Evolutionary conservation across 1,139 yeast species (phyloP).

Genomic region (Debaryomyces nepalensis): DNA sequence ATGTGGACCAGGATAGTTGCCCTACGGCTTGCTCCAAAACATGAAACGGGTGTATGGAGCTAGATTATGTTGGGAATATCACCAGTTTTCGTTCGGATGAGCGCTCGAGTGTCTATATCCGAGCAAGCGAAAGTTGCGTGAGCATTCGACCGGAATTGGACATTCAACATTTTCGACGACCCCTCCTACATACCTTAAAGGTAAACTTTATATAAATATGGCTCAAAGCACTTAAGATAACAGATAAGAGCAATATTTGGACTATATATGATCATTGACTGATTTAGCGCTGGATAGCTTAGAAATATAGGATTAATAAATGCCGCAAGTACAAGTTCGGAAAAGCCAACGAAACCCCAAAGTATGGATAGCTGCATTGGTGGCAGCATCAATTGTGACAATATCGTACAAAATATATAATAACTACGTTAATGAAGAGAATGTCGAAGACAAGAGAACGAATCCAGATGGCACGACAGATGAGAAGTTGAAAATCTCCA

Average conservation of each 20-base stretch:
- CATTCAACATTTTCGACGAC: conserved; percentile 8
- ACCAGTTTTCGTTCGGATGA: not conserved
- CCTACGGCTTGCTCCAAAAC: not conserved
- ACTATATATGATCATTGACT: not conserved
- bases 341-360: conserved; percentile 32
- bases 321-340: conserved; percentile 13
- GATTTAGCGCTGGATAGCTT: not conserved
- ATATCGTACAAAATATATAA: conserved; percentile 40
- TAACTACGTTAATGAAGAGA: conserved; percentile 19
- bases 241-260: not conserved
- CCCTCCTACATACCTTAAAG: conserved; percentile 2
- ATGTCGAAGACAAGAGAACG: conserved; percentile 10
- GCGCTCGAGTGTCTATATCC: not conserved
- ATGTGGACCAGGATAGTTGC: no score
- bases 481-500: conserved; percentile 18
- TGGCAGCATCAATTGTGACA: conserved; percentile 44
- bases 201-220: conserved; percentile 1
- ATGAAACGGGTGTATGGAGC: not conserved
- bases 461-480: conserved; percentile 11
- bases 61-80: conserved; percentile 6
- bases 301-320: not conserved
- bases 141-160: not conserved
- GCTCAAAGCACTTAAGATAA: not conserved
- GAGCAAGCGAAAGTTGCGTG: conserved; percentile 3
- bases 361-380: conserved; percentile 40